Base-by-base conservation (phyloP, 176 grass and related monocot species). In the Oryza brachyantha region DNA sequence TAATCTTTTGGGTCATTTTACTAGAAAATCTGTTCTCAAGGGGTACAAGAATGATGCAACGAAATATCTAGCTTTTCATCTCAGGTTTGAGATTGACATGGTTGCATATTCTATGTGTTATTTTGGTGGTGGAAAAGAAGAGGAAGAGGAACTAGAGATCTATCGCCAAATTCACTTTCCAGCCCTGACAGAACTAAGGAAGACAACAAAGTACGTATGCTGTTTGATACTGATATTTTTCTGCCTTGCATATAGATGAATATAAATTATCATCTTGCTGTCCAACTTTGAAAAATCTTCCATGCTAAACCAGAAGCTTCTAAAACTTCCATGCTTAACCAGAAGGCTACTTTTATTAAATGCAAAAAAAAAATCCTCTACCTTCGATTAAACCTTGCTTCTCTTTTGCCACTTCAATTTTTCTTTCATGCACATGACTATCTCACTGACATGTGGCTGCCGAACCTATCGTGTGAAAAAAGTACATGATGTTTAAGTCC, bases 61-160 rank as follows among this genome's bases (percentile, higher is more conserved):
- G 34, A 94, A 78, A 88, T 98, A 98, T 78, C 84, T 98, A 74
- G 89, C 96, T 70, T 80, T 98, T 66, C 96, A 98, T 79, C 90
- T 98, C 70, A 84, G 96, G 58, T 98, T 98, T 87, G 96, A 98
- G 77, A 93, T 94, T 69, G 96, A 98, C 83, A 98, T 98, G 96
- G 96, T 89, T 35, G 92, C 96, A 58, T 98, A 98, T 78, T 94
- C 96, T 45, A 85, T 98, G 85, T 98, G 96, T 85, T 91, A 98
- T 72, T 98, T 98, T 91, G 96, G 96, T 78, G 96, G 96, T 67
- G 96, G 96, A 61, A 94, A 92, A 85, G 85, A 98, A 52, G 96
- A 98, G 86, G 89, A 91, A 83, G 88, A 93, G 36, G 96, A 98
- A 79, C 75, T 98, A 72, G 96, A 98, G 67, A 81, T 52, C 22